Percentiles rank a stretch among this genome's conserved stretches.
These are phyloP conservation scores for Vanrija pseudolonga DNA, from an alignment of 1,284 basidiomycete genomes.

Conservation along the genomic window DNA sequence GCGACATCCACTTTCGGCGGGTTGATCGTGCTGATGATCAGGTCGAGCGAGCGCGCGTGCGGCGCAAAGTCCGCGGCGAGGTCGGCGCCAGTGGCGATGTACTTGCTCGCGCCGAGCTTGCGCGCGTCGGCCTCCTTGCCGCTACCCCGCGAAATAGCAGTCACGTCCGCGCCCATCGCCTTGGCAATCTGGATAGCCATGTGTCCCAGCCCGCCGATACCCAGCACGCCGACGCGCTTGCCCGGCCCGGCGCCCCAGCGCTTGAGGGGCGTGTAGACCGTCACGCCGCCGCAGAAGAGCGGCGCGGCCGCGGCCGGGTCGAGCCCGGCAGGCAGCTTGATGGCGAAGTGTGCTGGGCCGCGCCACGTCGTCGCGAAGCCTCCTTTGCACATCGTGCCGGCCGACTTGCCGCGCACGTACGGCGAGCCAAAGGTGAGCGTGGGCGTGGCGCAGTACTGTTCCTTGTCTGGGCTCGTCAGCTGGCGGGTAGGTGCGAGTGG, in stretches of 20 bases:
- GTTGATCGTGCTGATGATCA: slow-evolving; percentile 50
- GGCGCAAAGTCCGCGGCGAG: slow-evolving; percentile 23
- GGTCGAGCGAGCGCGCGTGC: slow-evolving; percentile 46
- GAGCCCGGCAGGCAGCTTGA: slow-evolving; percentile 60
- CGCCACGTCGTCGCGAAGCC: slow-evolving; percentile 49
- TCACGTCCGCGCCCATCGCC: slow-evolving; percentile 59
- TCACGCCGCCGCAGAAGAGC: slow-evolving; percentile 50
- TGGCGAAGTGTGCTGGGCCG: slow-evolving; percentile 56
- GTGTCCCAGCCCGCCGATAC: slow-evolving; percentile 50
- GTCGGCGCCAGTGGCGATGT: slow-evolving; percentile 42
- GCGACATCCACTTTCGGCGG: not conserved
- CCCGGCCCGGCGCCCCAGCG: slow-evolving; percentile 55
- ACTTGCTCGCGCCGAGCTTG: slow-evolving; percentile 51
- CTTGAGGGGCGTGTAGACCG: slow-evolving; percentile 51
- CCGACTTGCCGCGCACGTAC: slow-evolving; percentile 7
- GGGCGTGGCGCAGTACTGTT: not conserved
- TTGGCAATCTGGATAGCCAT: slow-evolving; percentile 48
- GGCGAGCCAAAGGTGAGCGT: slow-evolving; percentile 4
- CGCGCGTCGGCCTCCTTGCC: slow-evolving; percentile 52
- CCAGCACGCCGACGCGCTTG: slow-evolving; percentile 54
- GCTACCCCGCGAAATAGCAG: slow-evolving; percentile 55
- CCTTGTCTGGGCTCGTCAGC: slow-evolving; percentile 19
- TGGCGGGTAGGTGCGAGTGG: too few relatives aligned
- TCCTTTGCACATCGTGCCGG: slow-evolving; percentile 36
- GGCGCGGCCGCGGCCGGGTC: slow-evolving; percentile 55